Conservation (phyloP, 2,329 filamentous ascomycete species). For the Diatrype stigma region DNA sequence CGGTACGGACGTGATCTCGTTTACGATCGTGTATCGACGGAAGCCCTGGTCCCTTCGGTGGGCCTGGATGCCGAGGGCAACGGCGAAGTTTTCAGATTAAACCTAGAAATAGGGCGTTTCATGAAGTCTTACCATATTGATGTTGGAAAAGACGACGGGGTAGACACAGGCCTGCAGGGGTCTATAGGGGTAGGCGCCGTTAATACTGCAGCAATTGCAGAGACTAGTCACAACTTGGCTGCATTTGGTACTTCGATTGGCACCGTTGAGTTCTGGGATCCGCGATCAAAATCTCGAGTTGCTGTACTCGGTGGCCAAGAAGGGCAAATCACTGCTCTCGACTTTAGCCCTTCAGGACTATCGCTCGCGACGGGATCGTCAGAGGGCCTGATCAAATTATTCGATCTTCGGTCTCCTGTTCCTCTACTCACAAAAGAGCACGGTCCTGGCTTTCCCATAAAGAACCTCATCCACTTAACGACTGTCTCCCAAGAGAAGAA, state of each 20-base stretch:
- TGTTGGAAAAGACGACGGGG: conserved; percentile 77
- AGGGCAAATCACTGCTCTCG: conserved; percentile 77
- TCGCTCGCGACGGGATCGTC: conserved; percentile 85
- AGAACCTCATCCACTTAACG: conserved; percentile 72
- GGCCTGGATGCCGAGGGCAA: conserved; percentile 80
- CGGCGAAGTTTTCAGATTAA: conserved; percentile 90
- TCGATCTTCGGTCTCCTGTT: conserved; percentile 83
- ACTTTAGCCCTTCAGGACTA: conserved; percentile 80
- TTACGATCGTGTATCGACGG: conserved; percentile 77
- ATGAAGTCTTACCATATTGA: conserved; percentile 93
- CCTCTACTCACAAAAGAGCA: conserved; percentile 90
- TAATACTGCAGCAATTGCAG: conserved; percentile 81
- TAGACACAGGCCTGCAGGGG: conserved; percentile 74
- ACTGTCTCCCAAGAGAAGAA: conserved; percentile 76
- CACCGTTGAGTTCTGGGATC: conserved; percentile 97
- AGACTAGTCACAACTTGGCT: conserved; percentile 81
- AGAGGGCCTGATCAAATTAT: conserved; percentile 81
- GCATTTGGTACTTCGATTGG: conserved; percentile 92
- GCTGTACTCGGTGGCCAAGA: conserved; percentile 68
- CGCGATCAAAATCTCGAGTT: conserved; percentile 75
- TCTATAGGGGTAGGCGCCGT: conserved; percentile 82
- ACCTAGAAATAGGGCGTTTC: conserved; percentile 86
- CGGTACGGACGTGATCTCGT: conserved; percentile 86
- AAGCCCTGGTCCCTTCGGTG: conserved; percentile 82
- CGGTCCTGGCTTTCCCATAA: conserved; percentile 88